phyloP scores from a whole-genome alignment of 257 asterid species.

The Fraxinus quadrangulata region DNA sequence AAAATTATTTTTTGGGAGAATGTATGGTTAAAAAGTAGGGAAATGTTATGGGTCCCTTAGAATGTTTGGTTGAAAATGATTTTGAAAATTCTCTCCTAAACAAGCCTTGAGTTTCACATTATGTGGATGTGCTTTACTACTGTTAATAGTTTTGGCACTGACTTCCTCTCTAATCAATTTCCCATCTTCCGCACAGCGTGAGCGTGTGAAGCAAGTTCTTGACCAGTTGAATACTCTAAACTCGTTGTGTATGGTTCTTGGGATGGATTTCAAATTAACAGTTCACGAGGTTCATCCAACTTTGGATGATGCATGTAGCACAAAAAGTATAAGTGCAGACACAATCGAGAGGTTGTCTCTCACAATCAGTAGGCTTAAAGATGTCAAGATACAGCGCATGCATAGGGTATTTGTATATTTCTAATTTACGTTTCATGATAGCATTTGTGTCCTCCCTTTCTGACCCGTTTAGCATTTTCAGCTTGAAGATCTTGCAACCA shows the following conservation, averaged over 20 bases:
- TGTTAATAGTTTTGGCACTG: conserved; percentile 8
- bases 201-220: conserved; percentile 64
- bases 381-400: conserved; percentile 69
- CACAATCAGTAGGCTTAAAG: conserved; percentile 44
- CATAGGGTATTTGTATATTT: conserved; percentile 49
- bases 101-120: neutral
- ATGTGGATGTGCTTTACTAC: conserved; percentile 15
- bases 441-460: conserved; percentile 16
- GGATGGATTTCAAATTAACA: conserved; percentile 66
- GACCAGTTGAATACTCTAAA: conserved; percentile 54
- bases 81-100: no score
- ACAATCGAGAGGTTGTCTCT: conserved; percentile 57
- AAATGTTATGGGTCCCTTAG: no score
- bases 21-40: no score
- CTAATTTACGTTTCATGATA: conserved; percentile 13
- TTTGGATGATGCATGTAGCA: conserved; percentile 46
- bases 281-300: conserved; percentile 59
- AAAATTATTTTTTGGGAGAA: no score
- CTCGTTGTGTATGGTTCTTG: conserved; percentile 69
- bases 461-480: conserved; percentile 31
- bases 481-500: conserved; percentile 86
- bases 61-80: no score
- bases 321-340: conserved; percentile 52
- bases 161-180: conserved; percentile 6
- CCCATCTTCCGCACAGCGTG: conserved; percentile 44